A percentile compares a stretch with the other conserved stretches of the same genome.
phyloP scores from a whole-genome alignment of 1,284 basidiomycete species.

The Trichosporon sp. region DNA sequence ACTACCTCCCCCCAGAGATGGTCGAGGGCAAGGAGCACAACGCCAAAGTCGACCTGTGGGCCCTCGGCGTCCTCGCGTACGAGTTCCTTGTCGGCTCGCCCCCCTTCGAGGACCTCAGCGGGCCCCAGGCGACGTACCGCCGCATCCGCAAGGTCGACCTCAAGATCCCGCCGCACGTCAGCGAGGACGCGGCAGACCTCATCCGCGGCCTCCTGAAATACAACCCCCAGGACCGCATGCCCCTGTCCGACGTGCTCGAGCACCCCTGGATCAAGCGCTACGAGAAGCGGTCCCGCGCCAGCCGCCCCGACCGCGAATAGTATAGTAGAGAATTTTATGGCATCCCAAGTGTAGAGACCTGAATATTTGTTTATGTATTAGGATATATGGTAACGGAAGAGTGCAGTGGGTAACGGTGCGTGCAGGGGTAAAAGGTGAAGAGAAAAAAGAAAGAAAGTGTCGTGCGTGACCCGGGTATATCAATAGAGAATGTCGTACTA shows the following conservation, averaged over 20 bases:
- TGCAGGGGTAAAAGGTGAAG: too few species aligned
- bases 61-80: slow-evolving; percentile 89
- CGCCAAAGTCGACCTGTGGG: slow-evolving; percentile 74
- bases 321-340: neutral
- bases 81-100: slow-evolving; percentile 90
- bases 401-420: neutral
- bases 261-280: slow-evolving; percentile 95
- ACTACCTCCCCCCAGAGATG: slow-evolving; percentile 99
- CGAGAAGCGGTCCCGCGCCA: slow-evolving; percentile 32
- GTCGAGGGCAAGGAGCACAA: slow-evolving; percentile 65
- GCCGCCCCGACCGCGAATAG: neutral
- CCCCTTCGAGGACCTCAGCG: slow-evolving; percentile 81
- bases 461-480: neutral
- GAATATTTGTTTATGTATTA: neutral
- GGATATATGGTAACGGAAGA: neutral
- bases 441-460: neutral
- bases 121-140: slow-evolving; percentile 79
- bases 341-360: neutral
- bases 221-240: slow-evolving; percentile 74
- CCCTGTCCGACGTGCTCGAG: slow-evolving; percentile 70
- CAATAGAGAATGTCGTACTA: neutral
- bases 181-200: slow-evolving; percentile 63
- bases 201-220: slow-evolving; percentile 79
- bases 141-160: slow-evolving; percentile 67
- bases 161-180: slow-evolving; percentile 64